Evolutionary conservation across 257 asterid species (phyloP), one percentile per base, ranked within the genome.

Genomic region (Knoxia roxburghii): DNA sequence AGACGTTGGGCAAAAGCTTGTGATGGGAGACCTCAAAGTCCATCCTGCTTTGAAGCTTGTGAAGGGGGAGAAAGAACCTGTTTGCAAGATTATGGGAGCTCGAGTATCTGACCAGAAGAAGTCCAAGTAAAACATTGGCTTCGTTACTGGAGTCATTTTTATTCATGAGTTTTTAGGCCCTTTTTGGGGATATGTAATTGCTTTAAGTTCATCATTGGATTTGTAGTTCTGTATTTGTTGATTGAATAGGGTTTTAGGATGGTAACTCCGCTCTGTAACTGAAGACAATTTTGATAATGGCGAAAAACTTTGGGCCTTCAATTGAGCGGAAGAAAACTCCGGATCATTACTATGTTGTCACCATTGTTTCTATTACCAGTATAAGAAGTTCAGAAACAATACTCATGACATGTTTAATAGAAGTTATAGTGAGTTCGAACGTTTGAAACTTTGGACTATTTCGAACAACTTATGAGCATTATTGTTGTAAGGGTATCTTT

Each of bases 1-100:
- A 73, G 99, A 94, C 48, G 95, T 87, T 3, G 93, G 96, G 55
- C 88, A 87, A 78, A 90, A 91, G 82, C 70, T 94, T 45, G 73
- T 83, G 37, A 89, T 90, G 39, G 88, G 96, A 2, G 79, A 90
- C 64, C 93, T 94, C 58, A 89, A 80, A 9, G 96, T 94, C 41
- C 99, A 94, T 79, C 96, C 99, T 10, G 96, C 94, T 71, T 75
- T 90, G 40, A 86, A 79, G 85, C 87, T 89, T 53, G 78, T 80
- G 24, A 81, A 72, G 59, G 50, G 78, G 0, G 75, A 69, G 45
- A 79, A 80, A 15, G 77, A 77, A 18, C 83, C 86, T 30, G 80
- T 80, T 17, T 70, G 79, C 80, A 85, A 85, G 82, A 77, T 83
- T 53, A 35, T 61, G 43, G 85, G 85, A 55, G 80, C 80, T 33